Evolutionary conservation across 495 filamentous ascomycete genomes (phyloP), one percentile per base, ranked within the genome.

Genomic region (Stereocaulon alpinum): DNA sequence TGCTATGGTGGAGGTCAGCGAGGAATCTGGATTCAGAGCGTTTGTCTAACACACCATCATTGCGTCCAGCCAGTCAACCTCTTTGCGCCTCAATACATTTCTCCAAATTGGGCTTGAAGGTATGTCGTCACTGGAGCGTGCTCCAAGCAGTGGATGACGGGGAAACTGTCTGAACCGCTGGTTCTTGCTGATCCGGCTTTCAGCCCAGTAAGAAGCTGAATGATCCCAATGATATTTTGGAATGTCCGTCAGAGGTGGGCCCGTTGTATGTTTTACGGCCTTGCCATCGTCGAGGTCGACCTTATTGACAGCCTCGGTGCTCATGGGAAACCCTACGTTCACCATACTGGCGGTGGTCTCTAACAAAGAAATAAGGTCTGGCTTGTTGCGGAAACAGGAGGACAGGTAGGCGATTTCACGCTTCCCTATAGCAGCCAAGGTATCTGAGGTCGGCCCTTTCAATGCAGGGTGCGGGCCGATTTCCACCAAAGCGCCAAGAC

Each of bases 81-180:
- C 6, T 40, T 67, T 43, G 11, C 68, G 55, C 34, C 63, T 53
- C 2, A 77, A 37, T 1, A 72, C 52, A 32, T 76, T 75, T n/a
- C 71, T 62, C 68, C 71, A 77, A 0, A 40, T 22, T 0, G 5
- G 20, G n/a, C 69, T 68, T 12, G 65, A 30, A 6, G 68, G 62
- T 2, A 32, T 67, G 4, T 44, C 49, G 52, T 68, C 72, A 2
- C 62, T 14, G 0, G 66, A 29, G 0, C 59, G 49, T 1, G 22
- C 17, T 3, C 73, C 74, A 4, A 77, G 63, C 1, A 77, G 65
- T 24, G 74, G 64, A 22, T 53, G 42, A 1, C 42, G 63, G 4
- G 72, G 60, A 6, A 55, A 60, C 14, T 58, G 56, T 20, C 67
- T 63, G 10, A 61, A 55, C 4, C 73, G 65, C 50, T 37, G 11